A percentile compares a stretch with the other conserved stretches of the same genome.
Evolutionary conservation across 805 yeast species (phyloP).

Genomic region (Candida methanosorbosa): DNA sequence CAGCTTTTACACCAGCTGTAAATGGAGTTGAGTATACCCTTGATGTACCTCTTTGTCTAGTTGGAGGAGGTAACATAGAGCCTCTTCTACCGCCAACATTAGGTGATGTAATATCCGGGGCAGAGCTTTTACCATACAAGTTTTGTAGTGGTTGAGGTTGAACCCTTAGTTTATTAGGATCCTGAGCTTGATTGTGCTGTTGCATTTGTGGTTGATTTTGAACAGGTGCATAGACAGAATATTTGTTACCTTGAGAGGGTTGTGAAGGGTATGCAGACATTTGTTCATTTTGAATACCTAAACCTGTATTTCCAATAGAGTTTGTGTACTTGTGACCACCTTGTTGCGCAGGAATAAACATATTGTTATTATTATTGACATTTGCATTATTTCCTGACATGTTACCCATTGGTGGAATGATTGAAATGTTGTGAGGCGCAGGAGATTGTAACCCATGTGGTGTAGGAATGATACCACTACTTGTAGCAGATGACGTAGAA

Average conservation of each 20-base stretch:
- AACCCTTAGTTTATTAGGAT: slow-evolving; percentile 2
- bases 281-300: no score
- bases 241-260: slow-evolving; percentile 3
- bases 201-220: slow-evolving; percentile 2
- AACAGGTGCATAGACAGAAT: slow-evolving; percentile 10
- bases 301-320: no score
- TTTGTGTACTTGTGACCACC: no score
- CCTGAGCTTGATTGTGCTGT: slow-evolving; percentile 1
- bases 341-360: no score
- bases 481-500: slow-evolving; percentile 12
- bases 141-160: slow-evolving; percentile 9
- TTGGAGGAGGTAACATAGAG: slow-evolving; percentile 10
- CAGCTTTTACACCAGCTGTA: slow-evolving; percentile 6
- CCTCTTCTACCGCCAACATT: slow-evolving; percentile 5
- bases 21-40: slow-evolving; percentile 1
- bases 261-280: slow-evolving; percentile 4
- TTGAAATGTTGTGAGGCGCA: no score
- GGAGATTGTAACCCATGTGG: not conserved
- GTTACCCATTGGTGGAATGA: no score
- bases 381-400: no score
- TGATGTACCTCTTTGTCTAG: slow-evolving; percentile 3
- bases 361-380: no score
- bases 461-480: slow-evolving; percentile 5
- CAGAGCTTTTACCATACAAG: slow-evolving; percentile 10
- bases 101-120: slow-evolving; percentile 10